Percentiles rank a stretch among this genome's conserved stretches.
These are phyloP conservation scores for Rubus idaeus DNA, from an alignment of 306 rosid genomes.

Conservation along the genomic window DNA sequence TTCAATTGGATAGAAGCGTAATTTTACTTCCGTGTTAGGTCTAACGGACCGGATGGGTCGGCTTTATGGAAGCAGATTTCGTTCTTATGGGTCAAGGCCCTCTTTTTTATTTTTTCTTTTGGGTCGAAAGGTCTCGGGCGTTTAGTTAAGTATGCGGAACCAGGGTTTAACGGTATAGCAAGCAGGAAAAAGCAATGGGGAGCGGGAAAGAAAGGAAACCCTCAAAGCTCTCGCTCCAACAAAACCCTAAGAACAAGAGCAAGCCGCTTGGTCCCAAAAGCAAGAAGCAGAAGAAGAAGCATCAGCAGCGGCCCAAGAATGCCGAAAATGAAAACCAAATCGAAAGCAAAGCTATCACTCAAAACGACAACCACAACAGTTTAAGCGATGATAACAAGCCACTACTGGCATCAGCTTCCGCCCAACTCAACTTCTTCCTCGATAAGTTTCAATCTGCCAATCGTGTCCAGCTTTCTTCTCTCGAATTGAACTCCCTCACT, in stretches of 20 bases:
- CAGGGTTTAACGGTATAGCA: background rate
- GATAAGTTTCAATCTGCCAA: slow-evolving; percentile 57
- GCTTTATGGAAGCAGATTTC: no score
- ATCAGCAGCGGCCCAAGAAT: background rate
- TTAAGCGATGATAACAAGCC: background rate
- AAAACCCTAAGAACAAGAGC: slow-evolving; percentile 25
- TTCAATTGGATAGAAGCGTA: no score
- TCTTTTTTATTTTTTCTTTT: no score
- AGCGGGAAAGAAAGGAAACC: slow-evolving; percentile 19
- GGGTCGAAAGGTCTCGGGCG: no score
- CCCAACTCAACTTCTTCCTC: slow-evolving; percentile 50
- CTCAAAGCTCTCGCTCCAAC: background rate
- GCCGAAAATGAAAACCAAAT: background rate
- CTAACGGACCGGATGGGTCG: no score
- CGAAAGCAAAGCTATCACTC: background rate
- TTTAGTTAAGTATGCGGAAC: background rate
- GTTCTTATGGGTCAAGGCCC: no score
- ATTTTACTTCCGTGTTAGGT: no score
- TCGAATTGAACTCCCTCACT: slow-evolving; percentile 67
- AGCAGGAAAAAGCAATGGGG: slow-evolving; percentile 21
- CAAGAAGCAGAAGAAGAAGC: slow-evolving; percentile 2
- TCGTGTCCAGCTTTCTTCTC: slow-evolving; percentile 61
- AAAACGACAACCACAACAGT: background rate
- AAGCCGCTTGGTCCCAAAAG: slow-evolving; percentile 24
- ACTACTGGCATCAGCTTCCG: slow-evolving; percentile 25